Evolutionary conservation across 192 early-diverging fungal genomes (phyloP).

Genomic region (Geosiphon pyriformis): DNA sequence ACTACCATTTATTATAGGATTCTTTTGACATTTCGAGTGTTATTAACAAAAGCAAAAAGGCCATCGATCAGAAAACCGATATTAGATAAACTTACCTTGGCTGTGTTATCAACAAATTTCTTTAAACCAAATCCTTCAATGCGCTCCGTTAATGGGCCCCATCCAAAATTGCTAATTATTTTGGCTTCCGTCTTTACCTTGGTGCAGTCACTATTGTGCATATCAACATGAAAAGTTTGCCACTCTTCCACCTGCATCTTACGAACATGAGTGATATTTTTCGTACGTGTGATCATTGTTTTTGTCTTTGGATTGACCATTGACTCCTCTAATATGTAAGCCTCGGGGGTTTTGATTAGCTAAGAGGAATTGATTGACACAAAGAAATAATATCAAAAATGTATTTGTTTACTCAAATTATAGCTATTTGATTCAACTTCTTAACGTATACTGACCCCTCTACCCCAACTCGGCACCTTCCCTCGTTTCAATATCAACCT

Average conservation of each 20-base stretch:
- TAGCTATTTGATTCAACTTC: no score
- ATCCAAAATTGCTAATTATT: slow-evolving; percentile 84
- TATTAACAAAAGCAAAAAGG: not conserved
- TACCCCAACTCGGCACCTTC: slow-evolving; percentile 82
- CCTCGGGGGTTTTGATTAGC: slow-evolving; percentile 78
- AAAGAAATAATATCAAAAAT: not conserved
- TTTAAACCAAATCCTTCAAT: slow-evolving; percentile 88
- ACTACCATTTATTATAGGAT: not conserved
- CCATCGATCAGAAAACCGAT: not conserved
- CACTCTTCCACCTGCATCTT: slow-evolving; percentile 90
- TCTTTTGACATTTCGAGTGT: not conserved
- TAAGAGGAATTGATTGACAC: slow-evolving; percentile 26
- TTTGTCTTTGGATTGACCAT: slow-evolving; percentile 69
- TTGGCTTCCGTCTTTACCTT: slow-evolving; percentile 74
- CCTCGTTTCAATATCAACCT: slow-evolving; percentile 88
- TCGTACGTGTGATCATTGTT: slow-evolving; percentile 76
- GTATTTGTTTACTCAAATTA: not conserved
- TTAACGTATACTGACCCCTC: slow-evolving; percentile 49
- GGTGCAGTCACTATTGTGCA: slow-evolving; percentile 54
- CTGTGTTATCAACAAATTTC: slow-evolving; percentile 76
- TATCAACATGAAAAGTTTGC: slow-evolving; percentile 64
- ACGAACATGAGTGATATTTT: slow-evolving; percentile 90
- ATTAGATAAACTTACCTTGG: slow-evolving; percentile 41
- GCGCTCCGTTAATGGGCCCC: slow-evolving; percentile 63
- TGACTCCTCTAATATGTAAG: slow-evolving; percentile 89